Base-by-base conservation (phyloP, 768 basidiomycete genomes). In the Suillus luteus region DNA sequence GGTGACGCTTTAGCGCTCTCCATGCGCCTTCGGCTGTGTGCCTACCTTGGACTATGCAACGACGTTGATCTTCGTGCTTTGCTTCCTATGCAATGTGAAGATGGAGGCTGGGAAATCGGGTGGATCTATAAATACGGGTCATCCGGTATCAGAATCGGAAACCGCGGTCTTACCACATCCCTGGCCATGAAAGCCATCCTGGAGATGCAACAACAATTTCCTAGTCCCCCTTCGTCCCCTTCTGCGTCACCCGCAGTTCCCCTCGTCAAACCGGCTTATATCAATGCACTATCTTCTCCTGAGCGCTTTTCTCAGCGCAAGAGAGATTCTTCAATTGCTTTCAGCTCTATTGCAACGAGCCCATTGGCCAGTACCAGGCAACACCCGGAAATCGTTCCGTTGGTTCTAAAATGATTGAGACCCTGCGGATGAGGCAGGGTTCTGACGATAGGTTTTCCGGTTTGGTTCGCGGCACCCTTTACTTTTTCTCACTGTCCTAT, bases 121-220 rank as follows among this genome's bases (percentile, higher is more conserved):
- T 86, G 84, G 83, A 75, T 87, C 22, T 87, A 85, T 75, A 83
- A 80, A 70, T 85, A 82, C 62, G 83, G 83, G 5, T 76, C 78
- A 0, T 78, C 82, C 0, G 81, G 79, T 0, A 71, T 84, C 57
- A 77, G 73, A 58, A 83, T 87, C 35, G 82, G 83, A 14, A 86
- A 86, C 70, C 79, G 82, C 7, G 85, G 86, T 0, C 73, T 86
- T 24, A 81, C 81, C 2, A 86, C 85, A 27, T 84, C 84, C 1
- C 67, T 86, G 31, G 85, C 85, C 14, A 70, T 86, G 64, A 82
- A 81, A 43, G 85, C 85, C 9, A 77, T 86, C 46, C 72, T 77
- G 55, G 40, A 40, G 57, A 33, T 48, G n/a, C 60, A 38, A 43
- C 12, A 38, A 43, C 38, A 17, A 24, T 38, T 58, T 40, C 40